phyloP scores from a whole-genome alignment of 768 basidiomycete species.

The Mycena filopes region DNA sequence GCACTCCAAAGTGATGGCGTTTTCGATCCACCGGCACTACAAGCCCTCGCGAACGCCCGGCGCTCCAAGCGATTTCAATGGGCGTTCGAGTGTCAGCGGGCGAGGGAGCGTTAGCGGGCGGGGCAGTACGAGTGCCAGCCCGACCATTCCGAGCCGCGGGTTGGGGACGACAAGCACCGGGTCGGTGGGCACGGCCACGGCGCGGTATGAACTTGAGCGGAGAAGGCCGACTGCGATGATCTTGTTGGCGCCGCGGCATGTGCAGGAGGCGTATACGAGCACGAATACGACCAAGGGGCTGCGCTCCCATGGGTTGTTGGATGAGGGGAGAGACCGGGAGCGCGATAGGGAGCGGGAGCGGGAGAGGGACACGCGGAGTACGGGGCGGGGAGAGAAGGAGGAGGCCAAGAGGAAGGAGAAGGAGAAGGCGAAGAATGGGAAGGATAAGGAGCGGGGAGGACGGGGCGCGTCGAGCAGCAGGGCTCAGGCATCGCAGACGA shows the following conservation, averaged over 20 bases:
- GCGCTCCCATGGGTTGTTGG: conserved; percentile 73
- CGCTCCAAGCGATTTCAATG: too few species aligned
- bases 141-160: conserved; percentile 39
- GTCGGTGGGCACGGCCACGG: conserved; percentile 25
- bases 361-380: conserved; percentile 38
- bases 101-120: not conserved
- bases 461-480: conserved; percentile 42
- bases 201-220: conserved; percentile 31
- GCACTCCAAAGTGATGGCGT: conserved; percentile 82
- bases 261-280: conserved; percentile 84
- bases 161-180: conserved; percentile 9
- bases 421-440: conserved; percentile 35
- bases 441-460: conserved; percentile 32
- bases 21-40: conserved; percentile 81
- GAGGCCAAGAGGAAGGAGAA: conserved; percentile 41
- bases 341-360: conserved; percentile 31
- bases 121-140: not conserved
- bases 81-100: not conserved
- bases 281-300: conserved; percentile 78
- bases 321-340: conserved; percentile 48
- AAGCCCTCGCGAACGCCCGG: conserved; percentile 34
- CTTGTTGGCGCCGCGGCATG: conserved; percentile 75
- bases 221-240: conserved; percentile 56
- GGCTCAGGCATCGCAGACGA: conserved; percentile 37
- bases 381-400: conserved; percentile 37